Evolutionary conservation across 805 yeast genomes (phyloP).

Genomic region (Nakazawaea ernobii): DNA sequence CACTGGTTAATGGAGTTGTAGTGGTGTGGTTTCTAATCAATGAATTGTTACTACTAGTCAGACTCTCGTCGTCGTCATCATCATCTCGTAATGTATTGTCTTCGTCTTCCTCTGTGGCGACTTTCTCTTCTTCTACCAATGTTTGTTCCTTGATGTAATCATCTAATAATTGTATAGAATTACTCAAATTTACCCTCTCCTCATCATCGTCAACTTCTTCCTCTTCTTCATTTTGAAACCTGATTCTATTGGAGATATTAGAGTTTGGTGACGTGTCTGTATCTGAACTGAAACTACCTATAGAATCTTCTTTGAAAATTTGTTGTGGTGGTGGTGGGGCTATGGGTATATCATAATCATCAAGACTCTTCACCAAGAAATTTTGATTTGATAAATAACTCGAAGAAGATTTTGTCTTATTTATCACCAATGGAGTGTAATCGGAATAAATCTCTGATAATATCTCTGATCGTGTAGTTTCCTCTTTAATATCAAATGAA

Average conservation of each 20-base stretch:
- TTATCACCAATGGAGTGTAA: conserved; percentile 20
- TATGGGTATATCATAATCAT: conserved; percentile 18
- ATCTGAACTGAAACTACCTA: conserved; percentile 23
- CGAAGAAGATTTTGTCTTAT: conserved; percentile 16
- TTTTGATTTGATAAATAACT: conserved; percentile 15
- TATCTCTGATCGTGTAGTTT: conserved; percentile 33
- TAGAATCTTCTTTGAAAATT: conserved; percentile 17
- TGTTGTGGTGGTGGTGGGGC: conserved; percentile 10
- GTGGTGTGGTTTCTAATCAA: neutral
- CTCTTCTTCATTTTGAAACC: neutral
- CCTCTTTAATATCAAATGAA: conserved; percentile 24
- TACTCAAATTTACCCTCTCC: neutral
- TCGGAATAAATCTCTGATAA: conserved; percentile 33
- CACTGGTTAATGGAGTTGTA: conserved; percentile 29
- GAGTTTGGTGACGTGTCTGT: conserved; percentile 11
- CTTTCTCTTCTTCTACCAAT: neutral
- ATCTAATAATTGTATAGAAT: conserved; percentile 7
- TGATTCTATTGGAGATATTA: neutral
- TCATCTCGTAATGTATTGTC: conserved; percentile 22
- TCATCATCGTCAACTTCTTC: neutral
- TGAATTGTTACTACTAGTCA: conserved; percentile 6
- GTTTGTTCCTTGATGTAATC: conserved; percentile 7
- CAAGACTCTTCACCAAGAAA: conserved; percentile 27
- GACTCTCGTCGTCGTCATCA: conserved; percentile 20
- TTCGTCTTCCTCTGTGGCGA: conserved; percentile 14